Percentiles rank a stretch among this genome's conserved stretches.
Conservation (phyloP, 352 stramenopile species). For the Globisporangium parvum region DNA sequence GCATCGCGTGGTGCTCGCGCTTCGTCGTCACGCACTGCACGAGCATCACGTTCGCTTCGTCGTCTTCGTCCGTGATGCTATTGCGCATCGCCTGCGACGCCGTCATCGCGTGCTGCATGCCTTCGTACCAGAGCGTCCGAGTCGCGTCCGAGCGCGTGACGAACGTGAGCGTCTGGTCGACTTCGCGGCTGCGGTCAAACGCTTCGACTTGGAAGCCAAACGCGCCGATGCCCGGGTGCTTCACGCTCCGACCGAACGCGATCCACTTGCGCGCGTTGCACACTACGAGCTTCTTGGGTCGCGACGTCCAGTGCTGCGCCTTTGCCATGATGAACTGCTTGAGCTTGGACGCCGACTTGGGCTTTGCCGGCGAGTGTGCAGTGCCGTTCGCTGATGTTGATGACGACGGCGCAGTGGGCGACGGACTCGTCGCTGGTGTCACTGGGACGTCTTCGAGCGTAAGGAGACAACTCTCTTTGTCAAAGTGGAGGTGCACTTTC, state of each 20-base stretch:
- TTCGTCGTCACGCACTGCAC: constrained; percentile 61
- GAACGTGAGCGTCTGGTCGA: constrained; percentile 72
- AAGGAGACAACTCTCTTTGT: constrained; percentile 56
- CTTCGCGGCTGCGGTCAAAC: constrained; percentile 64
- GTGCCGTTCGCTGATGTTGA: constrained; percentile 2
- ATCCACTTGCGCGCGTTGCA: constrained; percentile 77
- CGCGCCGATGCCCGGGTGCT: constrained; percentile 51
- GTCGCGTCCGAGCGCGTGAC: constrained; percentile 53
- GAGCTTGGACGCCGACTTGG: constrained; percentile 34
- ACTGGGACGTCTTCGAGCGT: constrained; percentile 37
- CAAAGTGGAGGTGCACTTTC: constrained; percentile 63
- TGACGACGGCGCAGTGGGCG: not conserved
- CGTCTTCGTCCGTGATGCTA: constrained; percentile 55
- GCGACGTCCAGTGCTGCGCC: constrained; percentile 48
- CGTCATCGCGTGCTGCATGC: constrained; percentile 42
- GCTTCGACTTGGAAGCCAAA: constrained; percentile 80
- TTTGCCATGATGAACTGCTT: constrained; percentile 62
- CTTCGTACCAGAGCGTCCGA: constrained; percentile 55
- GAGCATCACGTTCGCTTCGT: constrained; percentile 51
- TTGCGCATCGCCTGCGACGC: constrained; percentile 36
- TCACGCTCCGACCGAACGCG: constrained; percentile 60
- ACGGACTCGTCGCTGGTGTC: too few relatives aligned
- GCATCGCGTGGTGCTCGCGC: constrained; percentile 23
- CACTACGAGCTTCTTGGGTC: constrained; percentile 59
- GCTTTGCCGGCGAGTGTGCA: not conserved